Percentiles rank a stretch among this genome's conserved stretches.
These are phyloP conservation scores for Suhomyces taliae DNA, from an alignment of 1,139 yeast genomes.

Conservation along the genomic window DNA sequence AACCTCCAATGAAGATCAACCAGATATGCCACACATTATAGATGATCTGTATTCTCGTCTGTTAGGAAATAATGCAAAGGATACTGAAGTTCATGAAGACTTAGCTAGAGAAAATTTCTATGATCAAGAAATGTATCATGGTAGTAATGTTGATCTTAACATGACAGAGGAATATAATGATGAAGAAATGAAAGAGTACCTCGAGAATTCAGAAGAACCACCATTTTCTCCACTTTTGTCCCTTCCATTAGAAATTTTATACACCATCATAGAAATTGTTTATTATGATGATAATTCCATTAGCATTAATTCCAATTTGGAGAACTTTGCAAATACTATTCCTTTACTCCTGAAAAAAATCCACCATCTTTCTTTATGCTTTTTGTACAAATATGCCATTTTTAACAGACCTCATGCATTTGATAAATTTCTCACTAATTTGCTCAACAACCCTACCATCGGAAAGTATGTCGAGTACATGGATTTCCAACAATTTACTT, in stretches of 20 bases:
- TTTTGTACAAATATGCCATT: conserved; percentile 64
- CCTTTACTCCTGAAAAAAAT: conserved; percentile 40
- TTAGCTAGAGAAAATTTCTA: background rate
- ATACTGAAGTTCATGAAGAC: background rate
- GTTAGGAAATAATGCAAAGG: background rate
- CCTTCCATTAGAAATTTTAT: conserved; percentile 45
- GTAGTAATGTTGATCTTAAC: conserved; percentile 1
- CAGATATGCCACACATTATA: background rate
- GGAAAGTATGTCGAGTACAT: conserved; percentile 73
- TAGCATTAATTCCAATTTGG: conserved; percentile 45
- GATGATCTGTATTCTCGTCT: background rate
- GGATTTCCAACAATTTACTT: conserved; percentile 87
- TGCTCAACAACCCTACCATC: conserved; percentile 48
- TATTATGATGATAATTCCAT: conserved; percentile 41
- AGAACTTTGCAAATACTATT: conserved; percentile 41
- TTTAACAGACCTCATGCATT: conserved; percentile 83
- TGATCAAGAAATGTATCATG: conserved; percentile 2
- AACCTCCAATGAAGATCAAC: conserved; percentile 33
- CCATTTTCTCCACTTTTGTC: conserved; percentile 29
- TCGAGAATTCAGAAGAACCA: conserved; percentile 3
- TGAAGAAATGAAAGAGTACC: background rate
- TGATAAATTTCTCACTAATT: conserved; percentile 64
- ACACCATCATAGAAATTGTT: conserved; percentile 44
- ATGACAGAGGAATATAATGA: background rate
- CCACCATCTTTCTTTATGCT: conserved; percentile 31